Base-by-base conservation (phyloP, 495 filamentous ascomycete genomes). In the Xylona heveae region DNA sequence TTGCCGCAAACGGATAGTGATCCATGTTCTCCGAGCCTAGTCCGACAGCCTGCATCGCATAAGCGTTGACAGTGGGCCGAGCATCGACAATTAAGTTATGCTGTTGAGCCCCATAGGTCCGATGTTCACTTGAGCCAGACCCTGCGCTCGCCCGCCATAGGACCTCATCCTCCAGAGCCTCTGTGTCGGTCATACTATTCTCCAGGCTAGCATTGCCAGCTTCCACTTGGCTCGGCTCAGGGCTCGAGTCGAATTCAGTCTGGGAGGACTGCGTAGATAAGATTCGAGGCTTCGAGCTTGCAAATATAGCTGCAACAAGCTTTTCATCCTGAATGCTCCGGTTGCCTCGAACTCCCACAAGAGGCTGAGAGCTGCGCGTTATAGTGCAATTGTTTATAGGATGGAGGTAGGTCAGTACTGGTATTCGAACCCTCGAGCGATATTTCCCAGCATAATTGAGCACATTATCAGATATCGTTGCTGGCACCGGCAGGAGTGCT, bases 21-120 rank as follows among this genome's bases (percentile, higher is more conserved):
- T 93, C 83, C 81, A 95, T 93, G 41, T 94, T 94, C 48, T 99
- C 88, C 0, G 82, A 92, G 3, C 88, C 88, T 42, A 82, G 69
- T 1, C 88, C 88, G 40, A 88, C 74, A 6, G 80, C 79, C 52
- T 94, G 83, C 79, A 93, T 99, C 8, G 83, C 85, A 35, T 78
- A 69, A 1, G 90, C 91, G 54, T 99, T 99, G 37, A 99, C 75
- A 0, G 78, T 88, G 5, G 88, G 88, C 10, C 88, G 71, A 12
- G 88, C 88, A 63, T 99, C 88, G 24, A 99, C 85, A 32, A 99
- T 99, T 20, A 95, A 52, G 44, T 99, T 99, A 38, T 73, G 65
- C 50, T 92, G 81, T 45, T 93, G 85, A 14, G 88, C 88, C 12
- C 88, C 88, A 44, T 94, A 95, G 16, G 95, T 58, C 24, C 64